phyloP scores from a whole-genome alignment of 1,284 basidiomycete species.

The Heterobasidion occidentale region DNA sequence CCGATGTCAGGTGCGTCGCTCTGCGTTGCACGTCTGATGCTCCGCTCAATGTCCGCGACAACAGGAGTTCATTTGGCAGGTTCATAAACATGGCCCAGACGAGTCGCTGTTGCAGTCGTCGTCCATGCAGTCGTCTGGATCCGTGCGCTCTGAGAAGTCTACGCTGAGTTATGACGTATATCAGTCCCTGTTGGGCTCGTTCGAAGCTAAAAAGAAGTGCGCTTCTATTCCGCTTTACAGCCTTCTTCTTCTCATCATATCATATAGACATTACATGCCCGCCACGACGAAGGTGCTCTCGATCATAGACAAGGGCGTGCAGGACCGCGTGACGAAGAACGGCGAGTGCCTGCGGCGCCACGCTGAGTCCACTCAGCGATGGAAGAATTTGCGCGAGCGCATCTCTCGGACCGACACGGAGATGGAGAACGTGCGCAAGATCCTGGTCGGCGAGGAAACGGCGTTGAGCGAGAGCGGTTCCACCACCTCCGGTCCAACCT shows the following conservation, averaged over 20 bases:
- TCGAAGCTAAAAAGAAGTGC: slow-evolving; percentile 80
- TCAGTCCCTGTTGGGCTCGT: slow-evolving; percentile 60
- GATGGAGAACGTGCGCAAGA: slow-evolving; percentile 65
- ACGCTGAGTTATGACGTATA: slow-evolving; percentile 54
- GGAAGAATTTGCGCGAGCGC: slow-evolving; percentile 71
- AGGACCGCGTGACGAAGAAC: slow-evolving; percentile 87
- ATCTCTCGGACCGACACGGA: slow-evolving; percentile 75
- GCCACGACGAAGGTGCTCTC: slow-evolving; percentile 89
- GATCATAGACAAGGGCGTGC: slow-evolving; percentile 88
- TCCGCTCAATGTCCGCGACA: not conserved
- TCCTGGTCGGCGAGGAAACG: slow-evolving; percentile 46
- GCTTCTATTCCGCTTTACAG: slow-evolving; percentile 13
- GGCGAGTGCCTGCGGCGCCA: slow-evolving; percentile 87
- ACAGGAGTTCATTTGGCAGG: slow-evolving; percentile 81
- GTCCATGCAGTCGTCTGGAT: slow-evolving; percentile 38
- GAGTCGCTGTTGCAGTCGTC: slow-evolving; percentile 34
- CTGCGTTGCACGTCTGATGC: not conserved
- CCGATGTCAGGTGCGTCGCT: slow-evolving; percentile 62
- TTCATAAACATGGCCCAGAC: slow-evolving; percentile 49
- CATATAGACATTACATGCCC: slow-evolving; percentile 76
- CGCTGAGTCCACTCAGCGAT: slow-evolving; percentile 78
- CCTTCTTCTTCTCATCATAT: slow-evolving; percentile 3
- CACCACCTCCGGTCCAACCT: slow-evolving; percentile 46
- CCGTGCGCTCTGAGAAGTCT: slow-evolving; percentile 42
- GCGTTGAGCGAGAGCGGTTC: slow-evolving; percentile 61